Evolutionary conservation across 306 rosid genomes (phyloP), one percentile per base, ranked within the genome.

Genomic region (Hylodesmum podocarpum): DNA sequence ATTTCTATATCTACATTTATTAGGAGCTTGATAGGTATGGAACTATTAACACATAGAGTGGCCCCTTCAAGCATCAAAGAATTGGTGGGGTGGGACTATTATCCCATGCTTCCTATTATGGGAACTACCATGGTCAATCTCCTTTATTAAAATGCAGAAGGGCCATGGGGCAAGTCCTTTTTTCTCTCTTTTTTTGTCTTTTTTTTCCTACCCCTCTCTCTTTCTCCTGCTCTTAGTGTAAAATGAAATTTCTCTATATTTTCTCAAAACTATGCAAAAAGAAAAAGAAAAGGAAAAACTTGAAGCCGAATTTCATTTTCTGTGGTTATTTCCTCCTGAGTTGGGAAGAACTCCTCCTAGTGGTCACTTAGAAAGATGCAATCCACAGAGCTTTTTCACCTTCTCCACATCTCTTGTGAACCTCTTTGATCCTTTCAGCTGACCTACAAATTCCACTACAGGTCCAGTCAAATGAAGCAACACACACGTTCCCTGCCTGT

Each of bases 391-490:
- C 91, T 8, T 85, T 93, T 67, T 93, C 99, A 11, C 97, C 93
- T 84, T 96, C 99, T 6, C 99, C 97, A 8, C 99, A 96, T 18
- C 89, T 92, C 54, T 87, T 78, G 72, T 96, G 99, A 8, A 96
- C 96, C 80, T 96, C 99, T 86, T 87, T 96, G 62, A 96, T 93
- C 85, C 98, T 88, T 47, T 93, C 99, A 1, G 96, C 96, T 4
- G 99, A 93, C 81, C 90, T 86, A 72, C 99, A 96, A 65, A 96
- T 96, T 81, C 99, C 99, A 55, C 98, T 96, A 87, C 99, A 96
- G 25, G 84, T 96, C 99, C 99, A 96, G 75, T 96, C 99, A 51
- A 89, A 96, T 13, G 98, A 92, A 36, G 99, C 99, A 29, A 96
- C 98, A 64, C 99, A 96, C 6, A 82, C 72, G 47, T 96, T 96